Percentiles rank a stretch among this genome's conserved stretches.
Evolutionary conservation across 768 basidiomycete species (phyloP).

Genomic region (Calvatia gigantea): DNA sequence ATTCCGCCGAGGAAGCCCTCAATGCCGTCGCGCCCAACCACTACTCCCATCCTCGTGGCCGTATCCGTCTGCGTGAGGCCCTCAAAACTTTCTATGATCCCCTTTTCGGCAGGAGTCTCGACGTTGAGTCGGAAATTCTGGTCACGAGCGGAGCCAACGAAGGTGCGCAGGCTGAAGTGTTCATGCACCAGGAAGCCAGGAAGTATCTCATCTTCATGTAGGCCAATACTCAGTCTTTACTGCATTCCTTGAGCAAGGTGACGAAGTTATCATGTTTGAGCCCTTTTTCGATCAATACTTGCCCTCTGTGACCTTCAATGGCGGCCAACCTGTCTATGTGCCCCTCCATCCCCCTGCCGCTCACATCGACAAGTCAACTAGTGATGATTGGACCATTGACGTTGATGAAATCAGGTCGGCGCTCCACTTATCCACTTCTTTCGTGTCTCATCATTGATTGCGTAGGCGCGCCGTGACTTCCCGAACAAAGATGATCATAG

Average conservation of each 20-base stretch:
- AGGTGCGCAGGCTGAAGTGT: conserved; percentile 45
- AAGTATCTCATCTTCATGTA: conserved; percentile 24
- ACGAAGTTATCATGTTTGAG: conserved; percentile 99
- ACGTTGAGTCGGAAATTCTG: conserved; percentile 84
- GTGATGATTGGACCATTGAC: conserved; percentile 88
- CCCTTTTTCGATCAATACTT: conserved; percentile 98
- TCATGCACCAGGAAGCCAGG: background rate
- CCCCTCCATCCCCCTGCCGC: conserved; percentile 85
- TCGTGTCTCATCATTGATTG: background rate
- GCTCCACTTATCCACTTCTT: conserved; percentile 15
- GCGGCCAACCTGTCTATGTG: conserved; percentile 89
- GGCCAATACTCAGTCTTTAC: conserved; percentile 93
- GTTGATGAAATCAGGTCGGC: conserved; percentile 78
- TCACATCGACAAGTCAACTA: conserved; percentile 41
- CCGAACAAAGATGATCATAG: conserved; percentile 89
- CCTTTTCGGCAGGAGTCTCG: conserved; percentile 64
- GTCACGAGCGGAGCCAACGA: conserved; percentile 98
- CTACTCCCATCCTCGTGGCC: conserved; percentile 89
- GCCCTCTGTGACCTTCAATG: conserved; percentile 91
- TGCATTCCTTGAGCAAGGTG: conserved; percentile 87
- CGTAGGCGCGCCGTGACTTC: conserved; percentile 76
- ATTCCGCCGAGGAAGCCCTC: conserved; percentile 71
- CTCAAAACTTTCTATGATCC: conserved; percentile 78
- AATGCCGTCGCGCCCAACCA: conserved; percentile 65
- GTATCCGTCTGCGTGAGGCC: conserved; percentile 83